Conservation (phyloP, 2,329 filamentous ascomycete species). For the Trichoderma sp. region DNA sequence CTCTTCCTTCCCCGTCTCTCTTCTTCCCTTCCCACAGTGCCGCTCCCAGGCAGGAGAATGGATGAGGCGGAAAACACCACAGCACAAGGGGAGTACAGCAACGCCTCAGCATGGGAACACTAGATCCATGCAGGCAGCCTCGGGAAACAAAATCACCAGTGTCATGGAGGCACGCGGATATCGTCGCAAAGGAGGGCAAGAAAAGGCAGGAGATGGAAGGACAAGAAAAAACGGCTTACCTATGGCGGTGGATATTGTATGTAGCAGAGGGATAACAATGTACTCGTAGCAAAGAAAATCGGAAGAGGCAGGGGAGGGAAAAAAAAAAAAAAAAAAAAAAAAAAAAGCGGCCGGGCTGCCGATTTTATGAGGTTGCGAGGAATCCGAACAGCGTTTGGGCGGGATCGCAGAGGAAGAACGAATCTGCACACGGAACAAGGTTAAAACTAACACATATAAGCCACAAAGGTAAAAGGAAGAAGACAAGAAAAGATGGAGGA, state of each 20-base stretch:
- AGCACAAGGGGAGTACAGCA: constrained; percentile 8
- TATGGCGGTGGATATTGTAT: constrained; percentile 11
- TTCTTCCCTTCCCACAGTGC: background rate
- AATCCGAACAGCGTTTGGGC: background rate
- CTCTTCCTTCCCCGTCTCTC: background rate
- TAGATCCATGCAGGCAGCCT: constrained; percentile 34
- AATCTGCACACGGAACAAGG: constrained; percentile 18
- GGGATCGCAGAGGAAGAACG: background rate
- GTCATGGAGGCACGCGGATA: constrained; percentile 25
- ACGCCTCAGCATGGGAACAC: constrained; percentile 25
- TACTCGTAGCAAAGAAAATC: background rate
- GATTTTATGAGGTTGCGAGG: background rate
- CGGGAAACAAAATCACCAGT: constrained; percentile 28
- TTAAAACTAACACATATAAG: constrained; percentile 17
- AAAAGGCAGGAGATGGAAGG: constrained; percentile 25
- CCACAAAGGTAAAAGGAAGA: constrained; percentile 14
- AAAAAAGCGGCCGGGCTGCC: background rate
- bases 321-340: background rate
- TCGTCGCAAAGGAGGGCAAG: constrained; percentile 21
- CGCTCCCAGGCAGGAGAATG: background rate
- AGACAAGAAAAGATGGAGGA: constrained; percentile 10
- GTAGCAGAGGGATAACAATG: background rate
- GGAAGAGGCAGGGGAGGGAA: background rate
- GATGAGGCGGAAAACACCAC: constrained; percentile 2
- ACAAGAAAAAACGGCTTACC: constrained; percentile 26